Conservation (phyloP, 345 rosid species). For the Syzygium grande region DNA sequence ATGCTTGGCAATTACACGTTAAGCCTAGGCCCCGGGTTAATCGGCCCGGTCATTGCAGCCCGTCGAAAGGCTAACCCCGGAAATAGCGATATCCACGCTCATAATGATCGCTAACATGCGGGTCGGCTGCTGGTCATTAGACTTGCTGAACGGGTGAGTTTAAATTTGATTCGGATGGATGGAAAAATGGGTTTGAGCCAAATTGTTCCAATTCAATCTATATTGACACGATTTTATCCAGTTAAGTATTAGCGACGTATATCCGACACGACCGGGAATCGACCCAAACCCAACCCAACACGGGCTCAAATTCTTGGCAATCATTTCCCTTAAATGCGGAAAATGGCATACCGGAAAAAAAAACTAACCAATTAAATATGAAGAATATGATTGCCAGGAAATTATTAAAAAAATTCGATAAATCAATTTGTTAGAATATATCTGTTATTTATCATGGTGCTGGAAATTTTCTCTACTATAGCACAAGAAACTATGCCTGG, state of each 20-base stretch:
- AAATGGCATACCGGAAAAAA: neutral
- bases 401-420: rapidly evolving
- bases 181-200: rapidly evolving
- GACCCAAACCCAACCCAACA: neutral
- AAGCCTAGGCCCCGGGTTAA: neutral
- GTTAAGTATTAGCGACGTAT: neutral
- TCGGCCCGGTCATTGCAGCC: no score
- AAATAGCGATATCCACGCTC: neutral
- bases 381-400: no score
- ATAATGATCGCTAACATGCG: neutral
- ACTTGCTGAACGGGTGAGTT: neutral
- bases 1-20: neutral
- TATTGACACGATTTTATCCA: neutral
- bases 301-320: no score
- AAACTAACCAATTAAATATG: neutral
- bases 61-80: no score
- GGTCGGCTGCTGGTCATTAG: neutral
- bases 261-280: no score
- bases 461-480: neutral
- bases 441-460: rapidly evolving
- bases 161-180: no score
- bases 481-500: rapidly evolving
- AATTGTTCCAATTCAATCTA: rapidly evolving
- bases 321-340: no score
- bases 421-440: neutral